Base-by-base conservation (phyloP, 768 basidiomycete species). In the Suillus decipiens region DNA sequence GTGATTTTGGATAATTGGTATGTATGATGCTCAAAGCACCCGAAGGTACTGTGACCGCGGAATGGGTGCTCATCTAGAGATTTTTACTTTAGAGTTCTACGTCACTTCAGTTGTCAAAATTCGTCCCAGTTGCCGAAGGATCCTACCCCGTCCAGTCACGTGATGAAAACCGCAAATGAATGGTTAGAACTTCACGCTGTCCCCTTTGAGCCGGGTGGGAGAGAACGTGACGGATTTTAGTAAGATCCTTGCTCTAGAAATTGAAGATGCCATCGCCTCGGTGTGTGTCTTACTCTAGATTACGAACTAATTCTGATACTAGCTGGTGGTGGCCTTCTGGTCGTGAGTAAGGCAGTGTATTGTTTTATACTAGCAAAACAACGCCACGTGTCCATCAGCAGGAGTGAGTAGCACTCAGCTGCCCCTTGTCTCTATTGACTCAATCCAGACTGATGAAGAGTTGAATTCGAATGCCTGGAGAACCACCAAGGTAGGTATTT, bases 181-280 rank as follows among this genome's bases (percentile, higher is more conserved):
- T n/a, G n/a, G n/a, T n/a, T n/a, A n/a, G n/a, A n/a, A 22, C 24
- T 1, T 10, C 1, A 7, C 48, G 59, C 28, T 68, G 66, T 41
- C 0, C 1, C 0, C 0, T 3, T 34, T 69, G 66, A n/a, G n/a
- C n/a, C 36, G 7, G 22, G 22, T 72, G 1, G 11, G 31, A 7
- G 61, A 53, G 28, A 66, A 62, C 5, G 67, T 70, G 71, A 64
- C 47, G 8, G 60, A 63, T 24, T 65, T 72, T 34, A n/a, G 28
- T 1, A 53, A 37, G 0, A 14, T 12, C 71, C 19, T 61, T 72
- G 11, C 15, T 31, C 51, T 34, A 19, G 62, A 66, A 63, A 17
- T 72, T 15, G 69, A 66, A 7, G 59, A 64, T 15, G 17, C 42
- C 0, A 62, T 66, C 45, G 55, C 63, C 39, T 28, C 61, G 57